Evolutionary conservation across 2,329 filamentous ascomycete genomes (phyloP), one percentile per base, ranked within the genome.

Genomic region (Beauveria medogensis): DNA sequence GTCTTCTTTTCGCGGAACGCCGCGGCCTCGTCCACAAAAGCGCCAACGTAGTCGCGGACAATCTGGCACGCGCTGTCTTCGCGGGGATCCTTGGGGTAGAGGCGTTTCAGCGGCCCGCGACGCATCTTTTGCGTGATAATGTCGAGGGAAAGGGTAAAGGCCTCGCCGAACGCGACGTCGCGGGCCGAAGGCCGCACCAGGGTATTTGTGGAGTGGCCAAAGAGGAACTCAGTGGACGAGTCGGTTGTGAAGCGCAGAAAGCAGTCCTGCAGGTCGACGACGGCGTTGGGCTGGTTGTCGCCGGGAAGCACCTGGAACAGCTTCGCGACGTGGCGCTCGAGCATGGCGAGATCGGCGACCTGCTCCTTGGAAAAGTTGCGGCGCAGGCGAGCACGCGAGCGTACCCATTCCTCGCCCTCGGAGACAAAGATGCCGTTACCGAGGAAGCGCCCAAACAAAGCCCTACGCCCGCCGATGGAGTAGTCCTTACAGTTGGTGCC

Each of bases 171-270:
- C 20, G n/a, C 26, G 1, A 24, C 7, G 48, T 59, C 48, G 40
- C 40, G 37, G 18, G 37, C 37, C 37, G 48, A 34, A 1, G 48
- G 37, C 18, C 9, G 24, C n/a, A 26, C 20, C 6, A 59, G 74
- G 69, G 66, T 79, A 68, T 6, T 68, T 69, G 65, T 74, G 66
- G 3, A 69, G 68, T 69, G 68, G 0, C 70, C 70, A 63, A 71
- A 67, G 34, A 90, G 75, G 65, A 89, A 85, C 55, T 79, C 75
- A 10, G 78, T 80, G 0, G 78, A 72, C 2, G 75, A 73, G 61
- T 82, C 79, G 55, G 82, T 73, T 2, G 79, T 78, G 34, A 81
- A 70, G 37, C 73, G 74, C 65, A 80, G 75, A 65, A 82, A 77
- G 4, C 81, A 69, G 1, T 75, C 74, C 62, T 77, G 75, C 2